Base-by-base conservation (phyloP, 2,329 filamentous ascomycete species). In the Monilinia fructicola region DNA sequence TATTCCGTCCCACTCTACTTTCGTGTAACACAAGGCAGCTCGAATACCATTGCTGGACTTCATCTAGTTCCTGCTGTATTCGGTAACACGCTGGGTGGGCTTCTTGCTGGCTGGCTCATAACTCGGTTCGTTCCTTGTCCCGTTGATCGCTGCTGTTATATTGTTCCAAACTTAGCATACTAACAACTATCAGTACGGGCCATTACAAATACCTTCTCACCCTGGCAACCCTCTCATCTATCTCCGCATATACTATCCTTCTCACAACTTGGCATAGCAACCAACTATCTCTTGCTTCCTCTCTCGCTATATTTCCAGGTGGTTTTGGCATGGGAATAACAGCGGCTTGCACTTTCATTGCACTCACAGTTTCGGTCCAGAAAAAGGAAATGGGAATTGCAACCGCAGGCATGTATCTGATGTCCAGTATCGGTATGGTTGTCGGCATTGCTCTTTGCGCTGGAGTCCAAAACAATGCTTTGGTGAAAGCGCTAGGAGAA, bases 1-100 rank as follows among this genome's bases (percentile, higher is more conserved):
- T 88, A 87, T 64, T 82, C 83, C 0, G 83, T 91, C 0, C 89
- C 89, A 0, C 76, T 91, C 0, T 91, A 91, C 76, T 92, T 91
- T 69, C 86, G 90, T 67, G 83, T 89, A 0, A 88, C 87, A 0
- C 78, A 83, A 6, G 78, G 80, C 0, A 82, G 82, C 3, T 86
- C 84, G 0, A 86, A 84, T 54, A 86, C 87, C 0, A 77, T 79
- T 1, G 87, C 88, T 0, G 83, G 83, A 0, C 77, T 84, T 0
- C 86, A 90, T 71, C 78, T 92, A 0, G 81, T 91, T 52, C 89
- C 89, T 0, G 86, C 89, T 0, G 87, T 92, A 0, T 76, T 84
- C 0, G 89, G 89, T 0, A 91, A 92, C 71, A 85, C 88, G 0
- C 67, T 86, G 0, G 89, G 88, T 0, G 87, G 87, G 0, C 77